These are phyloP conservation scores for Stephania japonica DNA, from an alignment of 164 flowering plant genomes.

Conservation along the genomic window DNA sequence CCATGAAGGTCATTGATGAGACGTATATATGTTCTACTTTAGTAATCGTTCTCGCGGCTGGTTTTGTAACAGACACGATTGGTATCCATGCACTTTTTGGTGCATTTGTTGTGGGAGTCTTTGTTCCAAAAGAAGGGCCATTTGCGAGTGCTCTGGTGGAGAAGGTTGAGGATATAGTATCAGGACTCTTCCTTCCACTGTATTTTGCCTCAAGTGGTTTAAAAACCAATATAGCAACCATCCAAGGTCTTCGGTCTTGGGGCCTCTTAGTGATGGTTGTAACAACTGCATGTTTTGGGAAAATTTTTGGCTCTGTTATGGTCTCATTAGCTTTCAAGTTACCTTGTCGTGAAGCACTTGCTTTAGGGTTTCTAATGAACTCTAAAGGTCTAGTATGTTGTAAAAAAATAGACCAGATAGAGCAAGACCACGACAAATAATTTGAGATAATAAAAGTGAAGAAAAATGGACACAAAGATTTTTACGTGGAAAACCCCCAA, in stretches of 20 bases:
- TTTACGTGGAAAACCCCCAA: no score
- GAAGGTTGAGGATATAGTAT: conserved; percentile 60
- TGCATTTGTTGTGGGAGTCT: conserved; percentile 50
- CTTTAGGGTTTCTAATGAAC: conserved; percentile 59
- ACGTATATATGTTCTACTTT: conserved; percentile 38
- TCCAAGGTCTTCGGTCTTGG: conserved; percentile 51
- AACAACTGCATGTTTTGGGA: conserved; percentile 48
- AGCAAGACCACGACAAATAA: no score
- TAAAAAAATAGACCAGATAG: no score
- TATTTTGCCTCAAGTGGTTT: conserved; percentile 62
- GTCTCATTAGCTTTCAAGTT: conserved; percentile 31
- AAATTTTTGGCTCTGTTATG: conserved; percentile 39
- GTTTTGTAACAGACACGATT: conserved; percentile 41
- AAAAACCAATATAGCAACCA: conserved; percentile 51
- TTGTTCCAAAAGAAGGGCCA: conserved; percentile 51
- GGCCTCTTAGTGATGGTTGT: conserved; percentile 51
- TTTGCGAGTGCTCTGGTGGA: conserved; percentile 51
- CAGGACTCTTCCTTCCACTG: conserved; percentile 50
- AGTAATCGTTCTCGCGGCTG: conserved; percentile 37
- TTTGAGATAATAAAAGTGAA: no score
- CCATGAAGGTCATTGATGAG: conserved; percentile 48
- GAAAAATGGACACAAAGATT: no score
- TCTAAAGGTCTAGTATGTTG: conserved; percentile 52
- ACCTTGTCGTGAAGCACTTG: conserved; percentile 36
- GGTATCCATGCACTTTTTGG: conserved; percentile 68